Conservation (phyloP, 83 land plant genomes). For the Isoetes engelmannii region DNA sequence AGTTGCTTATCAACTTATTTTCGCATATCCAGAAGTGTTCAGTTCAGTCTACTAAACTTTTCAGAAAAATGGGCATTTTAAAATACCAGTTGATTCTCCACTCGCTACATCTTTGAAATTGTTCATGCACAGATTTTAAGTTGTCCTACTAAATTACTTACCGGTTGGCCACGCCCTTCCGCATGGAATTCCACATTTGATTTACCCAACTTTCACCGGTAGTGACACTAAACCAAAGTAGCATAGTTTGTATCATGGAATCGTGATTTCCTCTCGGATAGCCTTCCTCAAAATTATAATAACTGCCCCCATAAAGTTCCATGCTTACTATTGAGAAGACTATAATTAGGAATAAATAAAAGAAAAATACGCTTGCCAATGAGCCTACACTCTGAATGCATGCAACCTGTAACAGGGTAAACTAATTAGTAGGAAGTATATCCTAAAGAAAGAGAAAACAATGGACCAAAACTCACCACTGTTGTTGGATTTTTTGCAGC, state of each 20-base stretch:
- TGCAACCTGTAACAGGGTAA: constrained; percentile 7
- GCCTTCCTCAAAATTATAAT: constrained; percentile 18
- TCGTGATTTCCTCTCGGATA: constrained; percentile 31
- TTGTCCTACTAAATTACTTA: not conserved
- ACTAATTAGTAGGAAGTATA: no score
- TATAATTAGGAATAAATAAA: constrained; percentile 17
- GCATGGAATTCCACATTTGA: constrained; percentile 36
- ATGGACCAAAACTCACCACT: constrained; percentile 2
- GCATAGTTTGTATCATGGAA: constrained; percentile 14
- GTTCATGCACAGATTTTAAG: no score
- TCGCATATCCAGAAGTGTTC: no score
- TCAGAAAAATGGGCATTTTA: no score
- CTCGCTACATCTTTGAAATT: no score
- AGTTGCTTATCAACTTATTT: no score
- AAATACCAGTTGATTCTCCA: no score
- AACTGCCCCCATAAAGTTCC: constrained; percentile 30
- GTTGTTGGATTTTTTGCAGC: constrained; percentile 12
- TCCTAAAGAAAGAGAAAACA: not conserved
- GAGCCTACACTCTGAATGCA: constrained; percentile 21
- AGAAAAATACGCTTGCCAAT: constrained; percentile 26
- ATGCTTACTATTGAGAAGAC: constrained; percentile 31
- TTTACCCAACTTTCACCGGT: constrained; percentile 34
- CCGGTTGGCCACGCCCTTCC: constrained; percentile 16
- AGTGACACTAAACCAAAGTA: constrained; percentile 31
- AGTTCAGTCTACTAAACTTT: no score